These are phyloP conservation scores for Candida vartiovaarae DNA, from an alignment of 805 yeast genomes.

Conservation along the genomic window DNA sequence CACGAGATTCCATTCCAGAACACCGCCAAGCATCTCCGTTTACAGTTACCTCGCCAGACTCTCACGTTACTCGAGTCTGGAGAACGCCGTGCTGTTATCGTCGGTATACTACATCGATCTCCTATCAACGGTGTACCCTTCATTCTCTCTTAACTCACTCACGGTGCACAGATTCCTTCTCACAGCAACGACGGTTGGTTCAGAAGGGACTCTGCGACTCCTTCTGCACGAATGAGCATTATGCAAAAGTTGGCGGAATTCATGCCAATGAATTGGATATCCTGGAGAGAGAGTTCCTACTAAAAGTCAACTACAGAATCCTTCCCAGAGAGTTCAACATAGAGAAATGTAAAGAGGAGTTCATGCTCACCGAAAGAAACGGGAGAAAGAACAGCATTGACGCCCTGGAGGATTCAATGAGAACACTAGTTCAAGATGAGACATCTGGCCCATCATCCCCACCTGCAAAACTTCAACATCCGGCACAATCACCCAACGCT, in stretches of 20 bases:
- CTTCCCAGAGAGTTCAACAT: conserved; percentile 45
- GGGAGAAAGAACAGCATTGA: conserved; percentile 17
- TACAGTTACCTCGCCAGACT: conserved; percentile 70
- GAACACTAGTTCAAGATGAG: background rate
- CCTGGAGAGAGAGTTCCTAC: conserved; percentile 80
- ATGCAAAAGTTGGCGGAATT: conserved; percentile 94
- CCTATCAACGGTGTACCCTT: conserved; percentile 66
- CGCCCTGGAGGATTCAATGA: conserved; percentile 8
- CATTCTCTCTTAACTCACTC: conserved; percentile 79
- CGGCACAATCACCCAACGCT: conserved; percentile 20
- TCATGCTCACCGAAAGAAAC: conserved; percentile 1
- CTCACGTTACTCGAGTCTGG: conserved; percentile 77
- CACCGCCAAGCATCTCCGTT: conserved; percentile 84
- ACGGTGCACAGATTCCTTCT: conserved; percentile 89
- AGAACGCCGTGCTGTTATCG: conserved; percentile 72
- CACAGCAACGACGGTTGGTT: conserved; percentile 86
- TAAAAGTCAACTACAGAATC: conserved; percentile 71
- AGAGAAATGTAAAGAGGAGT: conserved; percentile 31
- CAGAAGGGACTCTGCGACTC: conserved; percentile 90
- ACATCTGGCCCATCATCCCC: background rate
- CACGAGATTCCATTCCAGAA: conserved; percentile 89
- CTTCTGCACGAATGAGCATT: conserved; percentile 88
- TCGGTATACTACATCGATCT: conserved; percentile 89
- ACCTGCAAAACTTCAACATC: conserved; percentile 1
- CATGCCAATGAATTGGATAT: conserved; percentile 77